These are phyloP conservation scores for Jaltomata sinuosa DNA, from an alignment of 257 asterid species.

Conservation along the genomic window DNA sequence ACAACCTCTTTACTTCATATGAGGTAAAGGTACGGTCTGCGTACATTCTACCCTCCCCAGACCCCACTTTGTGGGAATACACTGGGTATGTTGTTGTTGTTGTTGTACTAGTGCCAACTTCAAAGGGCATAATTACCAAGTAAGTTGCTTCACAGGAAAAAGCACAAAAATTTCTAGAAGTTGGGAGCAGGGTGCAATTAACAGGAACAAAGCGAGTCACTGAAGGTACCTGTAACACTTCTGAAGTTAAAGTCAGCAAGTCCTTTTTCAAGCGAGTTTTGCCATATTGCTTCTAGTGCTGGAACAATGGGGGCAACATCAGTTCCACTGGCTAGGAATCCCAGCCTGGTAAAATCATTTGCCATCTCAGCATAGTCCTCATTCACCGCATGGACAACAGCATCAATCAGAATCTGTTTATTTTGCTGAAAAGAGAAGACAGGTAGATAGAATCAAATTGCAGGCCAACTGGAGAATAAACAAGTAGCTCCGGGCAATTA, in stretches of 20 bases:
- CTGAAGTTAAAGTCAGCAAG: slow-evolving; percentile 92
- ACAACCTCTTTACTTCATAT: no score
- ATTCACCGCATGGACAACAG: slow-evolving; percentile 99
- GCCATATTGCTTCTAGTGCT: slow-evolving; percentile 98
- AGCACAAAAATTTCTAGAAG: background rate
- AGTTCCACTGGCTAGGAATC: slow-evolving; percentile 94
- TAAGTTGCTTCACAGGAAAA: background rate
- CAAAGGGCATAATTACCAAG: background rate
- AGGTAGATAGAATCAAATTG: background rate
- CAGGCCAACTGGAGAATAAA: background rate
- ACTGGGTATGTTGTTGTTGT: no score
- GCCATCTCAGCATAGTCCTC: slow-evolving; percentile 99
- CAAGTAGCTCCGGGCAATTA: background rate
- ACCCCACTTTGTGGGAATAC: no score
- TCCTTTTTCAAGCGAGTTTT: slow-evolving; percentile 91
- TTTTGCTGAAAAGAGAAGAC: slow-evolving; percentile 62
- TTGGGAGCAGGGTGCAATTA: background rate
- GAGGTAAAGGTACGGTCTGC: no score
- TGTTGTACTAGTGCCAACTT: background rate
- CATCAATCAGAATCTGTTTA: slow-evolving; percentile 92
- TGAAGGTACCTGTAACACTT: slow-evolving; percentile 77
- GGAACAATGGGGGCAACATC: slow-evolving; percentile 96
- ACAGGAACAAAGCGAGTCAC: background rate
- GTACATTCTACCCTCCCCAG: no score
- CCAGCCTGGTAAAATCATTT: slow-evolving; percentile 96